Evolutionary conservation across 2,329 filamentous ascomycete species (phyloP).

Genomic region (Dactylellina leptospora): DNA sequence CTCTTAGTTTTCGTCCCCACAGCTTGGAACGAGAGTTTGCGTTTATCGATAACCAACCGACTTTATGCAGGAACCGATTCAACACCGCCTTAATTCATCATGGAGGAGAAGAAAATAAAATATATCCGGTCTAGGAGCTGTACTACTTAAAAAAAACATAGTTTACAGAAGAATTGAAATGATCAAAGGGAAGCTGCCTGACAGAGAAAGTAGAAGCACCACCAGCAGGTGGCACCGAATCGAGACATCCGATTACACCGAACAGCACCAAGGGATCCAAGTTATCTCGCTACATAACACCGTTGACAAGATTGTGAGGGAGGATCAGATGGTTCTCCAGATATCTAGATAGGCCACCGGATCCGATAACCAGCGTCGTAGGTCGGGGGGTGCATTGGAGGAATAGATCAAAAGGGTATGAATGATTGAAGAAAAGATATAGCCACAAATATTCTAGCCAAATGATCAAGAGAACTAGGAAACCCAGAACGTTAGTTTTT

Average conservation of each 20-base stretch:
- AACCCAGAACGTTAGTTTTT: too few relatives aligned
- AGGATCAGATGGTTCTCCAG: not conserved
- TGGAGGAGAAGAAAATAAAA: not conserved
- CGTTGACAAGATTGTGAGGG: not conserved
- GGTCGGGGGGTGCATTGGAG: not conserved
- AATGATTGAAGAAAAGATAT: not conserved
- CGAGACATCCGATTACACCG: not conserved
- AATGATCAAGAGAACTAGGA: not conserved
- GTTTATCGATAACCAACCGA: constrained; percentile 38
- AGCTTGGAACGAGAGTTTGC: constrained; percentile 16
- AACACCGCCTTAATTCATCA: not conserved
- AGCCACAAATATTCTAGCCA: not conserved
- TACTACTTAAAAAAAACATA: constrained; percentile 18
- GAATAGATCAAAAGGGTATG: constrained; percentile 1
- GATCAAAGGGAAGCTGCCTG: not conserved
- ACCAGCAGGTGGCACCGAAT: not conserved
- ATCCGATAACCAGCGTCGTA: constrained; percentile 8
- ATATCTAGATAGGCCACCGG: not conserved
- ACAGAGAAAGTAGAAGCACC: not conserved
- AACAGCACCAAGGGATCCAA: not conserved
- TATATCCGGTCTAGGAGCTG: constrained; percentile 10
- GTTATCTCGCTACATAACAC: constrained; percentile 32
- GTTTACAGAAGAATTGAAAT: constrained; percentile 32
- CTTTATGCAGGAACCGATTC: constrained; percentile 13
- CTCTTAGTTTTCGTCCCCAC: constrained; percentile 24